Evolutionary conservation across 2,329 filamentous ascomycete genomes (phyloP).

Genomic region (Rhynchosporium agropyri): DNA sequence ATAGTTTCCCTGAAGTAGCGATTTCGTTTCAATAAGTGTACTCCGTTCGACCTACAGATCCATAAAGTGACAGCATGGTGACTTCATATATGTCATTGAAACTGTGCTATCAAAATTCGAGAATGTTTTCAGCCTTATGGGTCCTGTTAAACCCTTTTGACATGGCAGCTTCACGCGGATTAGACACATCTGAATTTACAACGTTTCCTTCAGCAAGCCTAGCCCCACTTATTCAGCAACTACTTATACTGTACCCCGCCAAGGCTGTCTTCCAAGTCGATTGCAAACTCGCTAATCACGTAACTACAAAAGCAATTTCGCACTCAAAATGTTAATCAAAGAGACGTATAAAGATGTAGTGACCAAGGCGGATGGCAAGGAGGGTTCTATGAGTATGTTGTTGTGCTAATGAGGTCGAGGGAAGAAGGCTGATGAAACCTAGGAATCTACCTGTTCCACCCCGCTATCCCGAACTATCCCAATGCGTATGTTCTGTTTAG

Average conservation of each 20-base stretch:
- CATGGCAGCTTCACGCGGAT: too few species aligned
- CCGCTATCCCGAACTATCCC: conserved; percentile 80
- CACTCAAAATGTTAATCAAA: conserved; percentile 57
- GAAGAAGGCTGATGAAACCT: conserved; percentile 27
- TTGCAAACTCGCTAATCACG: neutral
- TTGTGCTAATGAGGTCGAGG: neutral
- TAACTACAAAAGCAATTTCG: neutral
- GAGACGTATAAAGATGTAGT: conserved; percentile 62
- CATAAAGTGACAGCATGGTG: too few species aligned
- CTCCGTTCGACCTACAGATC: too few species aligned
- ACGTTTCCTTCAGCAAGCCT: neutral
- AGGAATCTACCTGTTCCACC: conserved; percentile 92
- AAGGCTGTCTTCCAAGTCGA: conserved; percentile 4
- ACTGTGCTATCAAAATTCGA: too few species aligned
- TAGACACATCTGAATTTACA: too few species aligned
- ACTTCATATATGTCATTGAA: too few species aligned
- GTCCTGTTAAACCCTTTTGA: too few species aligned
- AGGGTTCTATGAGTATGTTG: conserved; percentile 53
- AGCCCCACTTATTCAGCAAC: conserved; percentile 3
- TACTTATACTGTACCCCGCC: neutral
- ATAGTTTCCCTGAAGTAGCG: too few species aligned
- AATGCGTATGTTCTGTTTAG: conserved; percentile 63
- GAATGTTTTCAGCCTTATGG: too few species aligned
- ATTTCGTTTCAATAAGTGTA: too few species aligned
- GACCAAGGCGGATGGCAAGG: conserved; percentile 58